Evolutionary conservation across 2,329 filamentous ascomycete species (phyloP).

Genomic region (Penicillium expansum): DNA sequence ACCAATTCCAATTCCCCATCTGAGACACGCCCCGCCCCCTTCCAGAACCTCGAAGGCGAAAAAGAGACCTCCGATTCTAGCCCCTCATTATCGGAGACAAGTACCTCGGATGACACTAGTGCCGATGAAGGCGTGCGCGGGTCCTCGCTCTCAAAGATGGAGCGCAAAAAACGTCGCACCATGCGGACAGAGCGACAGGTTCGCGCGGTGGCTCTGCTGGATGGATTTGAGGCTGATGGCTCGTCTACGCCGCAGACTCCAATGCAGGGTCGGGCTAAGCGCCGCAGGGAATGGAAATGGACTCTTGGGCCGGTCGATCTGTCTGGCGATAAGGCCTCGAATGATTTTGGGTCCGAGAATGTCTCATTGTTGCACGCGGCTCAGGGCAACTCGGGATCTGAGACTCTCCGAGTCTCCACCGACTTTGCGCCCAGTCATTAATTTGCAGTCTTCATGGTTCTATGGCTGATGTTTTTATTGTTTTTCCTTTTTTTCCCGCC

Average conservation of each 20-base stretch:
- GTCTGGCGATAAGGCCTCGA: constrained; percentile 33
- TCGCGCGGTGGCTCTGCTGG: constrained; percentile 40
- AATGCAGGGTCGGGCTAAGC: constrained; percentile 53
- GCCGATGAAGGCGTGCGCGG: constrained; percentile 10
- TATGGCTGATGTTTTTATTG: constrained; percentile 2
- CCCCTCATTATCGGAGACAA: constrained; percentile 29
- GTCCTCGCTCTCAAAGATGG: constrained; percentile 14
- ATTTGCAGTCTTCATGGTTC: constrained; percentile 2
- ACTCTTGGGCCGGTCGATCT: constrained; percentile 50
- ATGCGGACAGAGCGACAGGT: constrained; percentile 37
- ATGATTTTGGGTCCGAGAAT: constrained; percentile 7
- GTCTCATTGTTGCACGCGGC: constrained; percentile 1
- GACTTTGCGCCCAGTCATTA: constrained; percentile 1
- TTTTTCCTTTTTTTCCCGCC: not conserved
- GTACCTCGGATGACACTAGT: constrained; percentile 32
- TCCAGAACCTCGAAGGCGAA: constrained; percentile 15
- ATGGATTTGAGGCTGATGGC: constrained; percentile 47
- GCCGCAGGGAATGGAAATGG: constrained; percentile 57
- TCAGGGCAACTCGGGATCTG: not conserved
- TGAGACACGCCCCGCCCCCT: constrained; percentile 19
- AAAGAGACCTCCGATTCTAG: constrained; percentile 28
- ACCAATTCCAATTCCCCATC: constrained; percentile 2
- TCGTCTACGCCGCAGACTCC: constrained; percentile 52
- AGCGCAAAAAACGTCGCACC: constrained; percentile 41
- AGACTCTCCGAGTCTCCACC: not conserved